phyloP scores from a whole-genome alignment of 352 stramenopile species.

The Peronosclerospora sorghi region DNA sequence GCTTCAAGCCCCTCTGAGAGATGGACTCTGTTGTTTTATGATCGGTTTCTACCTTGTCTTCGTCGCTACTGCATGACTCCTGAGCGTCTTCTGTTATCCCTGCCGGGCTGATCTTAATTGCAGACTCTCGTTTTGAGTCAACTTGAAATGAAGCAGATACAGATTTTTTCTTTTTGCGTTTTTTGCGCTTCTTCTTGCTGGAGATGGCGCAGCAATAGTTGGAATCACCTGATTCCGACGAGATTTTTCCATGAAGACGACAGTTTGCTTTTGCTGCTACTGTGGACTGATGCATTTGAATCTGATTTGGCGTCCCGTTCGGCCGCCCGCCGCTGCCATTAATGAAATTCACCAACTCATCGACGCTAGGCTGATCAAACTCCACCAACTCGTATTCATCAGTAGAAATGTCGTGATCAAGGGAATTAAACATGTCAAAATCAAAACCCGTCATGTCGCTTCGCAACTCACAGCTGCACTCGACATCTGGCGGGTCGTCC shows the following conservation, averaged over 20 bases:
- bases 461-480: constrained; percentile 44
- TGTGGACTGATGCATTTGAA: constrained; percentile 18
- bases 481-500: constrained; percentile 32
- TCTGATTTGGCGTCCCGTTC: constrained; percentile 10
- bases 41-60: constrained; percentile 15
- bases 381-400: constrained; percentile 73
- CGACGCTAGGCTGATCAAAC: constrained; percentile 72
- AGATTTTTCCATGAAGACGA: constrained; percentile 17
- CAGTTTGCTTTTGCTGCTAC: constrained; percentile 16
- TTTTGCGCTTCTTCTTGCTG: constrained; percentile 61
- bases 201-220: constrained; percentile 10
- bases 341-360: constrained; percentile 76
- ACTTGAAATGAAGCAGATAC: constrained; percentile 9
- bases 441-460: constrained; percentile 57
- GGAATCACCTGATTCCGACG: constrained; percentile 15
- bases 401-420: constrained; percentile 66
- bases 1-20: too few relatives aligned
- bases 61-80: constrained; percentile 19
- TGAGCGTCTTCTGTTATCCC: constrained; percentile 3
- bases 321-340: constrained; percentile 35
- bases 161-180: constrained; percentile 66
- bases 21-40: too few relatives aligned
- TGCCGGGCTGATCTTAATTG: constrained; percentile 1
- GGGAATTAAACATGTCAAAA: constrained; percentile 67
- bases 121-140: constrained; percentile 1